Percentiles rank a stretch among this genome's conserved stretches.
phyloP scores from a whole-genome alignment of 164 flowering plant species.

The Paratinospora sagittata region DNA sequence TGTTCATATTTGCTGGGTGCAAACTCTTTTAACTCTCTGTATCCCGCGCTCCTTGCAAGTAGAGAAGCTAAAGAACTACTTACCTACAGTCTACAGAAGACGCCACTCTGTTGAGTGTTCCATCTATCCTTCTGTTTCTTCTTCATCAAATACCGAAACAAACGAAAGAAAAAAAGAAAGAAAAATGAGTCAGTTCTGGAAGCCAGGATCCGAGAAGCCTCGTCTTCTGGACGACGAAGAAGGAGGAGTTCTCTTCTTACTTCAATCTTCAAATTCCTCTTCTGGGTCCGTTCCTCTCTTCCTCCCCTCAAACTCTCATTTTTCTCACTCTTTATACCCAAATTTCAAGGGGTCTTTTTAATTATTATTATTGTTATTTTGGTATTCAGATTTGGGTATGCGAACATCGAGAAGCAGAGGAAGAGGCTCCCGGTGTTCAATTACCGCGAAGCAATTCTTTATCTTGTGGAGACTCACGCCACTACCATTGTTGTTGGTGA shows the following conservation, averaged over 20 bases:
- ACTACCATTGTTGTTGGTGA: slow-evolving; percentile 88
- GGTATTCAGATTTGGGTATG: slow-evolving; percentile 43
- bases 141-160: neutral
- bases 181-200: slow-evolving; percentile 76
- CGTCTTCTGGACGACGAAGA: slow-evolving; percentile 86
- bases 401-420: slow-evolving; percentile 68
- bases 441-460: slow-evolving; percentile 69
- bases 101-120: no score
- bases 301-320: neutral
- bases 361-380: neutral
- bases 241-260: slow-evolving; percentile 72
- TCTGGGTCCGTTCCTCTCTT: slow-evolving; percentile 26
- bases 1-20: no score
- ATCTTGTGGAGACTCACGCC: slow-evolving; percentile 81
- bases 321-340: neutral
- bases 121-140: neutral
- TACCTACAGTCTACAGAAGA: no score
- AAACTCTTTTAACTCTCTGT: no score
- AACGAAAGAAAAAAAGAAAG: no score
- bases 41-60: no score
- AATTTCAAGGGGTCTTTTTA: neutral
- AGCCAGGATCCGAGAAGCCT: slow-evolving; percentile 84
- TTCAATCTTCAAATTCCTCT: slow-evolving; percentile 43
- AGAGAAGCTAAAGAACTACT: no score
- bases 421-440: slow-evolving; percentile 87